A percentile compares a stretch with the other conserved stretches of the same genome.
phyloP scores from a whole-genome alignment of 2,329 filamentous ascomycete genomes.

The Ambrosiella cleistominuta region DNA sequence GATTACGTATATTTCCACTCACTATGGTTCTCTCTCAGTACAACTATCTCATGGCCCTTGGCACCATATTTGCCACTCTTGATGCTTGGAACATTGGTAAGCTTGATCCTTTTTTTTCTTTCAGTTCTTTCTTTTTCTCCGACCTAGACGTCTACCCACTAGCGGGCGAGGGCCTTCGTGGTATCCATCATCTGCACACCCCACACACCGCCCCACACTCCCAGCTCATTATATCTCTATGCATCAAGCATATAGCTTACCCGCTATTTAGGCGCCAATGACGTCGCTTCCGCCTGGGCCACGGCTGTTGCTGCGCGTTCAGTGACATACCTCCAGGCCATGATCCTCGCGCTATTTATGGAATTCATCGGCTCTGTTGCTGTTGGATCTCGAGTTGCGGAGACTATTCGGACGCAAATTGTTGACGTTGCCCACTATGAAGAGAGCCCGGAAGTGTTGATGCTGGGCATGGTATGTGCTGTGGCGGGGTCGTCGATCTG shows the following conservation, averaged over 20 bases:
- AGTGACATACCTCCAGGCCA: constrained; percentile 29
- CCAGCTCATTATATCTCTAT: too few relatives aligned
- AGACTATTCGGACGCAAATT: constrained; percentile 31
- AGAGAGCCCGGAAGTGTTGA: constrained; percentile 28
- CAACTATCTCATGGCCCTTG: not conserved
- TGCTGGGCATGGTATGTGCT: constrained; percentile 37
- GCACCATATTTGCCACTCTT: constrained; percentile 30
- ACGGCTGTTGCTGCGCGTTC: constrained; percentile 29
- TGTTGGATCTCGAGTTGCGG: constrained; percentile 22
- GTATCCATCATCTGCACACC: too few relatives aligned
- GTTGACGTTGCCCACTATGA: constrained; percentile 27
- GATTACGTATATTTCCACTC: not conserved
- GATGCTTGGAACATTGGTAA: constrained; percentile 43
- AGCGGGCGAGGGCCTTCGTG: not conserved
- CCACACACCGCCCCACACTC: too few relatives aligned
- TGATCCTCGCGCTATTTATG: constrained; percentile 26
- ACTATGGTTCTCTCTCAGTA: not conserved
- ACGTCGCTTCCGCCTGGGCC: constrained; percentile 32
- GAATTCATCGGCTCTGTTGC: constrained; percentile 28
- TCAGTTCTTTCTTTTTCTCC: not conserved
- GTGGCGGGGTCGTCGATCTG: constrained; percentile 33
- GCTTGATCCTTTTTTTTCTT: constrained; percentile 7
- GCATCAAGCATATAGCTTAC: not conserved
- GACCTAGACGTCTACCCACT: not conserved
- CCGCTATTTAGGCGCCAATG: constrained; percentile 25